Base-by-base conservation (phyloP, 176 grass and related monocot species). In the Oryza officinalis region DNA sequence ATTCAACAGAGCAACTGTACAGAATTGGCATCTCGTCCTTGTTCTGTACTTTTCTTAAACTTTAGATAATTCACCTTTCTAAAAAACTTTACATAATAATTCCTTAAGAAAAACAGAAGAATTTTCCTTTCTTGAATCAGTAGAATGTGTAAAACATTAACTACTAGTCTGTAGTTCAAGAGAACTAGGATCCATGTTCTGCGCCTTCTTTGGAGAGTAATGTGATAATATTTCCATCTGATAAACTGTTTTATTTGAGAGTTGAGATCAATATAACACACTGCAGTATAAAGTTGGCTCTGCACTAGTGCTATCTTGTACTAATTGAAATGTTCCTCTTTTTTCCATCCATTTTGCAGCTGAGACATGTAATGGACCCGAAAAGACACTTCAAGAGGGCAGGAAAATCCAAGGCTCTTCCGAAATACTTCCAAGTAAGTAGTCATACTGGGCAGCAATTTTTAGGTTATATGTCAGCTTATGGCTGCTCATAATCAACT, bases 381-480 rank as follows among this genome's bases (percentile, higher is more conserved):
- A 98, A 98, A 89, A 93, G 84, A 54, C 95, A 98, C 77, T 98
- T 98, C 76, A 98, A 98, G 79, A 95, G 86, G 73, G 69, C 81
- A 35, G 92, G 80, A 41, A 95, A 93, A 18, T 95, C 92, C 38
- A 98, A 98, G 69, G 70, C 71, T 50, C 88, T 91, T 84, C 92
- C 92, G 1, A 98, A 93, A 73, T 98, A 93, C 74, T 98, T 98
- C 76, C 95, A 98, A 82, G 93, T 83, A 84, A 86, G 82, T 81
- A 67, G 3, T 67, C 78, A 69, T 50, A 57, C 66, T 25, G 8
- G 22, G 22, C 23, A 18, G 27, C 23, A 15, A 18, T 33, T 61
- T 71, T 80, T 11, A 11, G 18, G 59, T 44, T 57, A 20, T 71
- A 4, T 8, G 40, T 84, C 15, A 45, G 15, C 22, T 50, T 65